phyloP scores from a whole-genome alignment of 495 filamentous ascomycete genomes.

The Penicillium cataractarum region DNA sequence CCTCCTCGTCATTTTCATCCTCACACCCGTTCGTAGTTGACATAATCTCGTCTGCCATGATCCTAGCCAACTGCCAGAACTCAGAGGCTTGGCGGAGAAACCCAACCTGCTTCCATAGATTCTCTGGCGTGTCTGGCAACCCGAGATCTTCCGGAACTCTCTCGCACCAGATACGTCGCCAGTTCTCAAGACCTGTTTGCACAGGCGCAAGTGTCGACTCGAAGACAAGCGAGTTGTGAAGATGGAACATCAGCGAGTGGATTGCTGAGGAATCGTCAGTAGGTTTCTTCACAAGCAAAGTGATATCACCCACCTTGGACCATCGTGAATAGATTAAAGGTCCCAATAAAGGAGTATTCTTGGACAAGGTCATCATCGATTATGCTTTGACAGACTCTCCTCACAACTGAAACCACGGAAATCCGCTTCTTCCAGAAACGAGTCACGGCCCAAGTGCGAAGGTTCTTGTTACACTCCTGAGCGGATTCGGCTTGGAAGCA shows the following conservation, averaged over 20 bases:
- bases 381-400: conserved; percentile 25
- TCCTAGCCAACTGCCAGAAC: conserved; percentile 36
- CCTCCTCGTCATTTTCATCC: neutral
- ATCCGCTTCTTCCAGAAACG: conserved; percentile 25
- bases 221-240: conserved; percentile 35
- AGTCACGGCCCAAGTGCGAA: conserved; percentile 23
- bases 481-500: conserved; percentile 32
- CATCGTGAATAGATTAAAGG: conserved; percentile 32
- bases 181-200: conserved; percentile 33
- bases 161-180: conserved; percentile 31
- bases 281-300: neutral
- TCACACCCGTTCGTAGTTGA: conserved; percentile 10
- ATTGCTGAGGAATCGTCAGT: conserved; percentile 18
- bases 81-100: conserved; percentile 32
- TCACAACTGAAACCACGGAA: conserved; percentile 27
- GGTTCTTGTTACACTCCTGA: conserved; percentile 14
- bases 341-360: conserved; percentile 27
- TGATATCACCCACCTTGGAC: conserved; percentile 25
- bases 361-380: conserved; percentile 18
- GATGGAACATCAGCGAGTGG: conserved; percentile 34
- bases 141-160: conserved; percentile 28
- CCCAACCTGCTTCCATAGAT: conserved; percentile 35
- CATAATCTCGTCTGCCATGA: conserved; percentile 27
- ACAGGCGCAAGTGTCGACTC: conserved; percentile 31
- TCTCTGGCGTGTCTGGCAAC: conserved; percentile 22